A percentile compares a stretch with the other conserved stretches of the same genome.
Conservation (phyloP, 352 stramenopile genomes). For the Phytophthora capsici region DNA sequence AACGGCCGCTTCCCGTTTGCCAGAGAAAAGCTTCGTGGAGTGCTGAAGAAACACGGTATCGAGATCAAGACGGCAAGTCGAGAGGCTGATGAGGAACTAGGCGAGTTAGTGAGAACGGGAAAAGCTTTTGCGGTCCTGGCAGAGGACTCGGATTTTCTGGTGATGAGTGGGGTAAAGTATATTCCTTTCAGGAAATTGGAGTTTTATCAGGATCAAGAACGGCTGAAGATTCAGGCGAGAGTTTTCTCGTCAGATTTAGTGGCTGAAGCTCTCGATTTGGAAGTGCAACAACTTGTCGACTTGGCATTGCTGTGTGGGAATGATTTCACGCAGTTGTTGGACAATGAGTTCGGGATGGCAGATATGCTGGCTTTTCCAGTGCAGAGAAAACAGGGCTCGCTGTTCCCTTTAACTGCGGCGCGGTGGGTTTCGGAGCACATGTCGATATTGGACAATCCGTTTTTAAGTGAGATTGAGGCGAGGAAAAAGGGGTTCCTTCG, state of each 20-base stretch:
- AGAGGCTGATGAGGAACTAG: slow-evolving; percentile 84
- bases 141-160: slow-evolving; percentile 91
- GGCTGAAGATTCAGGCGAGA: slow-evolving; percentile 51
- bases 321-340: slow-evolving; percentile 82
- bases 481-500: slow-evolving; percentile 52
- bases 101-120: slow-evolving; percentile 58
- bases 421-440: slow-evolving; percentile 62
- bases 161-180: slow-evolving; percentile 84
- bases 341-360: slow-evolving; percentile 68
- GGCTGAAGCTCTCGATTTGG: slow-evolving; percentile 62
- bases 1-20: slow-evolving; percentile 84
- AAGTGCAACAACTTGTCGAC: slow-evolving; percentile 80
- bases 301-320: slow-evolving; percentile 88
- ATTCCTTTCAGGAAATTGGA: slow-evolving; percentile 71
- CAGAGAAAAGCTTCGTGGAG: slow-evolving; percentile 65
- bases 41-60: slow-evolving; percentile 61
- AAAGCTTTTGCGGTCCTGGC: slow-evolving; percentile 70
- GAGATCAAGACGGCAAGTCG: slow-evolving; percentile 56
- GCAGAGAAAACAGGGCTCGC: slow-evolving; percentile 44
- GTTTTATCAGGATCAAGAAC: slow-evolving; percentile 28
- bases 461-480: slow-evolving; percentile 51
- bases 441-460: slow-evolving; percentile 65
- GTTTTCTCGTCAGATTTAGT: slow-evolving; percentile 80
- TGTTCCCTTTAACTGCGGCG: slow-evolving; percentile 60
- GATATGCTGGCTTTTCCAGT: slow-evolving; percentile 59